These are phyloP conservation scores for Allium sativum DNA, from an alignment of 106 monocot species.

Conservation along the genomic window DNA sequence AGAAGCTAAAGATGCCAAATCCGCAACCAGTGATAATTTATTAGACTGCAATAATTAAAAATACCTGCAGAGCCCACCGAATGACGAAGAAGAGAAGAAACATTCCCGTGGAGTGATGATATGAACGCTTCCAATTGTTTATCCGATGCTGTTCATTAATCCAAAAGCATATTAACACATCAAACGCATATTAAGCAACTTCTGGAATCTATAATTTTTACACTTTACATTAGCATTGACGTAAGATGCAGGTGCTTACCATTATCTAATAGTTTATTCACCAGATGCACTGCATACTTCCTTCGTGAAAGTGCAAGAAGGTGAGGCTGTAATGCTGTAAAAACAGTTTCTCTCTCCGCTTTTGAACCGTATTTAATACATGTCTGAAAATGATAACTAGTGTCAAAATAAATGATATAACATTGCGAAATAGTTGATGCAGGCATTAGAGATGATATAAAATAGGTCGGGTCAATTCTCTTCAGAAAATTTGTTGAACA, in stretches of 20 bases:
- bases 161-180: background rate
- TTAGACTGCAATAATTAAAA: conserved; percentile 1
- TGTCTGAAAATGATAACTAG: background rate
- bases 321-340: conserved; percentile 71
- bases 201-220: too few relatives aligned
- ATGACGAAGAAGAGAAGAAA: conserved; percentile 79
- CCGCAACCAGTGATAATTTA: background rate
- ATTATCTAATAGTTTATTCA: conserved; percentile 76
- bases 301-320: conserved; percentile 63
- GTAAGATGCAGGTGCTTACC: conserved; percentile 27
- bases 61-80: conserved; percentile 81
- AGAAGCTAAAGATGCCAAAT: too few relatives aligned
- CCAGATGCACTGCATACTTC: conserved; percentile 90
- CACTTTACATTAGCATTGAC: too few relatives aligned
- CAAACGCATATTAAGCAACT: too few relatives aligned
- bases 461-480: too few relatives aligned
- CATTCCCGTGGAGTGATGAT: conserved; percentile 88
- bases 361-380: conserved; percentile 37
- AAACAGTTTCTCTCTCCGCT: conserved; percentile 63
- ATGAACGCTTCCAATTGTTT: conserved; percentile 76
- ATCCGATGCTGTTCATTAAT: conserved; percentile 43
- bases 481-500: too few relatives aligned
- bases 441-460: background rate
- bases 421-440: background rate
- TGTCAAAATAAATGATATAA: conserved; percentile 1